These are phyloP conservation scores for Gaultheria prostrata DNA, from an alignment of 148 eudicot genomes.

Conservation along the genomic window DNA sequence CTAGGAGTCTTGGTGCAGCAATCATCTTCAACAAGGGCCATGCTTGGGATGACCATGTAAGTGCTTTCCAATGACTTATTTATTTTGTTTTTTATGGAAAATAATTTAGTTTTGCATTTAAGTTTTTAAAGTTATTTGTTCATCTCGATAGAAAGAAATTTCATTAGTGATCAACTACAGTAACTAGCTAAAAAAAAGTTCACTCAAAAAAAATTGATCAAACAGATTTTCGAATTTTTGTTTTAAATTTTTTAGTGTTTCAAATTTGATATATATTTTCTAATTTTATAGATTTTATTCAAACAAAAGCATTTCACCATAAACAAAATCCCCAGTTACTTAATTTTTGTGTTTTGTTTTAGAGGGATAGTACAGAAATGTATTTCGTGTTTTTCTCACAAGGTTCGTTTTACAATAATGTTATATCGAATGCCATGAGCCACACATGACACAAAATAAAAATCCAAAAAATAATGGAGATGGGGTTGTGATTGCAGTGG, in stretches of 20 bases:
- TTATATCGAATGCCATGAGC: too few relatives aligned
- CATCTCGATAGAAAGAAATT: neutral
- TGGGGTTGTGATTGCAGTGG: conserved; percentile 40
- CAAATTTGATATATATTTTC: too few relatives aligned
- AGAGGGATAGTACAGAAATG: too few relatives aligned
- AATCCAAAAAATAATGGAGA: neutral
- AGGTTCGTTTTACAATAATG: too few relatives aligned
- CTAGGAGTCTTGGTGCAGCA: conserved; percentile 17
- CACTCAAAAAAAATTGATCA: neutral
- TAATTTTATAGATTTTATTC: too few relatives aligned
- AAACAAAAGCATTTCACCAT: neutral
- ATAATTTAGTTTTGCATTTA: neutral
- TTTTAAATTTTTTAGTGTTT: neutral
- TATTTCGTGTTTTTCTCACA: too few relatives aligned
- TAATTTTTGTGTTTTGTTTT: too few relatives aligned
- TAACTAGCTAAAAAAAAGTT: neutral
- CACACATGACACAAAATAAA: too few relatives aligned
- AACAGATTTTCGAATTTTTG: neutral
- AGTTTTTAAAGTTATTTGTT: neutral
- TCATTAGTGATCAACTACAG: accelerated
- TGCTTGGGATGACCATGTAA: conserved; percentile 66
- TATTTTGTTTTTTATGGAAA: neutral
- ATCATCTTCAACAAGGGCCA: conserved; percentile 50
- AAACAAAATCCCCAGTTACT: too few relatives aligned
- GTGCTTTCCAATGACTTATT: neutral